Conservation (phyloP, 305 asterid species). For the Rubia tinctorum region DNA sequence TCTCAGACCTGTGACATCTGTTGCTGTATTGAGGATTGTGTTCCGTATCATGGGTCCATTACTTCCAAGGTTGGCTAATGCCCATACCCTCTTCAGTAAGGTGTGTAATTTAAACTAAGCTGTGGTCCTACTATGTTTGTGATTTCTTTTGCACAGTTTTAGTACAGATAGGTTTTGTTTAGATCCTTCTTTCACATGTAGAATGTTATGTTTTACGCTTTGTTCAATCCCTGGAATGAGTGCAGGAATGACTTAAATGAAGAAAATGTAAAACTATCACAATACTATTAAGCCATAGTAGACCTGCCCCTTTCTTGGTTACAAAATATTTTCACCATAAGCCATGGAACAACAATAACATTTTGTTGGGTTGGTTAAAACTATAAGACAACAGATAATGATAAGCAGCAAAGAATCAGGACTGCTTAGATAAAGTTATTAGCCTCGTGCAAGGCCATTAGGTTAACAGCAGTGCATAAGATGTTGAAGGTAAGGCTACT, state of each 20-base stretch:
- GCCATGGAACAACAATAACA: neutral
- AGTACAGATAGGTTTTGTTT: neutral
- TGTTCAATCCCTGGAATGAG: neutral
- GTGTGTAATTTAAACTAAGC: conserved; percentile 30
- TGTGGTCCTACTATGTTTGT: conserved; percentile 1
- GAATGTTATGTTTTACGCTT: neutral
- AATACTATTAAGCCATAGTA: neutral
- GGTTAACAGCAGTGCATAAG: neutral
- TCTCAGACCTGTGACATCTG: conserved; percentile 89
- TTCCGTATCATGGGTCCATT: conserved; percentile 97
- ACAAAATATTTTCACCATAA: neutral
- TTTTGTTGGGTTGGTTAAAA: neutral
- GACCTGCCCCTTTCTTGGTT: neutral
- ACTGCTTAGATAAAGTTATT: neutral
- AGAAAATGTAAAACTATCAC: neutral
- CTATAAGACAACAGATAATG: neutral
- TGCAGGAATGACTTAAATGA: neutral
- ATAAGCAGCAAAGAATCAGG: neutral
- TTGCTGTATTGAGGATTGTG: conserved; percentile 89
- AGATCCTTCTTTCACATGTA: neutral
- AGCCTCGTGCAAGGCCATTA: neutral
- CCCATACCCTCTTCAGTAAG: conserved; percentile 87
- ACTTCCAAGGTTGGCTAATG: conserved; percentile 90
- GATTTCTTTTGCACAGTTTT: neutral
- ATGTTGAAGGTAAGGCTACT: neutral